Evolutionary conservation across 2,329 filamentous ascomycete genomes (phyloP), one percentile per base, ranked within the genome.

Genomic region (Aspergillus glaucus): DNA sequence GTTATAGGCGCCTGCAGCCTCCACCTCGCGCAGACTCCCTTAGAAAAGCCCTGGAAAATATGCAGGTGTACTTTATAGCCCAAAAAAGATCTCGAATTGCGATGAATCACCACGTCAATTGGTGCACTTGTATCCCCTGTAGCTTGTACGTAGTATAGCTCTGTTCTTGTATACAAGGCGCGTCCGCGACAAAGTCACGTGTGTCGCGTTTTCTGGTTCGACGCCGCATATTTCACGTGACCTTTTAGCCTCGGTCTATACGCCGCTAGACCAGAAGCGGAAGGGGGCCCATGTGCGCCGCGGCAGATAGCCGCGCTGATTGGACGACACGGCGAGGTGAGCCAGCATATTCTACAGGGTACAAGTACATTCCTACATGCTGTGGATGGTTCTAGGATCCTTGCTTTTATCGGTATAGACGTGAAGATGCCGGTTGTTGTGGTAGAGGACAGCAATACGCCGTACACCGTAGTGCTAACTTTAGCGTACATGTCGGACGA

Each of bases 1-100:
- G 65, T 68, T 67, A 65, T 66, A 67, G 63, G 57, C 64, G 63
- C 63, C 64, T 59, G 57, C 58, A 55, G 65, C 62, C 54, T 30
- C 41, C 42, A 51, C 44, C 46, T 53, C 55, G 53, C 56, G 57
- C 57, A 58, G 51, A 44, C 42, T 54, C 19, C 48, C 44, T 49
- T 41, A 34, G 40, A 45, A 46, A 43, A 49, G 47, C 50, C 22
- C 54, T 39, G 42, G 15, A 41, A 55, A 52, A 39, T 50, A 52
- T 58, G 50, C 47, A 50, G 10, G 48, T 47, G 22, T 47, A 48
- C 45, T 40, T 47, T 49, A 55, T 48, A 43, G 47, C 46, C 15
- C 17, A 8, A 17, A 17, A 36, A 17, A 36, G 6, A n/a, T 36
- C 6, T 36, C 26, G 26, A 30, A 30, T 30, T 12, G 26, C 9